Conservation (phyloP, 495 filamentous ascomycete species). For the Aspergillus panamensis region DNA sequence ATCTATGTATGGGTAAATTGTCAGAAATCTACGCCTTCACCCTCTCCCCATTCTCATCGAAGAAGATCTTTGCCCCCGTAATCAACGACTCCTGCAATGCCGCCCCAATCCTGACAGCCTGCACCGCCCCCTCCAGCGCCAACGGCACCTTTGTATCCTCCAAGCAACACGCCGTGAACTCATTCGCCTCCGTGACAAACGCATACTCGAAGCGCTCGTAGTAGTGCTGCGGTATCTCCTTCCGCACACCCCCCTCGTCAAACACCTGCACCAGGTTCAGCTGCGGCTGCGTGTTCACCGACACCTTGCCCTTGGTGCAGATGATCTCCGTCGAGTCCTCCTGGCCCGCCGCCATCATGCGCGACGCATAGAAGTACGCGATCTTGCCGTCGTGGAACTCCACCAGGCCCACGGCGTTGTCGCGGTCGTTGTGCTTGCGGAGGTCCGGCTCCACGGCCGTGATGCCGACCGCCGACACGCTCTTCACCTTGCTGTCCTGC, state of each 20-base stretch:
- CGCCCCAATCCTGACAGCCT: constrained; percentile 58
- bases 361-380: constrained; percentile 55
- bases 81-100: constrained; percentile 58
- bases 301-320: constrained; percentile 58
- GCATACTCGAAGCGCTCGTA: constrained; percentile 61
- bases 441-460: constrained; percentile 60
- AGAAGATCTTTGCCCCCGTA: constrained; percentile 56
- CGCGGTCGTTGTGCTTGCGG: constrained; percentile 54
- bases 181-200: constrained; percentile 60
- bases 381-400: constrained; percentile 61
- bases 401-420: constrained; percentile 61
- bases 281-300: constrained; percentile 53
- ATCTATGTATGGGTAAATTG: too few relatives aligned
- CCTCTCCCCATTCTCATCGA: constrained; percentile 47
- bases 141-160: constrained; percentile 52
- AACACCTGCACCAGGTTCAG: constrained; percentile 51
- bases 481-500: constrained; percentile 46
- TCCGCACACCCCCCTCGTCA: constrained; percentile 45
- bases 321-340: constrained; percentile 63
- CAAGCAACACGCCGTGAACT: constrained; percentile 54
- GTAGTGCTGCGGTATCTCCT: constrained; percentile 57
- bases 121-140: constrained; percentile 50
- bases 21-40: constrained; percentile 16
- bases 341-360: constrained; percentile 65
- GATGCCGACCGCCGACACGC: constrained; percentile 52